A percentile compares a stretch with the other conserved stretches of the same genome.
These are phyloP conservation scores for Arxiozyma bovina DNA, from an alignment of 1,139 yeast species.

Conservation along the genomic window DNA sequence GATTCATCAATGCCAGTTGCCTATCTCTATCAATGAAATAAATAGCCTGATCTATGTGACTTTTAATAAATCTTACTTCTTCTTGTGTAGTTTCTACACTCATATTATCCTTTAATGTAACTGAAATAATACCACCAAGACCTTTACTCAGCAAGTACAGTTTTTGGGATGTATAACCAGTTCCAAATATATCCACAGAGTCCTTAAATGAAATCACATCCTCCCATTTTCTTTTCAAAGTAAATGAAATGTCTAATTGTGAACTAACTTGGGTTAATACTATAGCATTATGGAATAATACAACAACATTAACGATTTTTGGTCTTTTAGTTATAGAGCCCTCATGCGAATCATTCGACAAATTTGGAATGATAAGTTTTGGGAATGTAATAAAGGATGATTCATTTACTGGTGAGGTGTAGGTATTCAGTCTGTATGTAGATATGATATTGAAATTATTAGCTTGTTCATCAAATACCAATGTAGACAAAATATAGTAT, in stretches of 20 bases:
- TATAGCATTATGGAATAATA: conserved; percentile 51
- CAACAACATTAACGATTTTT: conserved; percentile 48
- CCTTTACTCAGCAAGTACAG: conserved; percentile 49
- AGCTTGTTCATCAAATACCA: conserved; percentile 39
- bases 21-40: conserved; percentile 36
- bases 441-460: conserved; percentile 52
- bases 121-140: conserved; percentile 50
- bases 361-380: conserved; percentile 45
- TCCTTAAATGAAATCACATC: conserved; percentile 54
- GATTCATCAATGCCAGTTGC: conserved; percentile 29
- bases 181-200: conserved; percentile 50
- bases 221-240: conserved; percentile 60
- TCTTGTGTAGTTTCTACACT: conserved; percentile 9
- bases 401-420: conserved; percentile 26
- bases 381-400: conserved; percentile 33
- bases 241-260: conserved; percentile 36
- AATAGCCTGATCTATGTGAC: conserved; percentile 76
- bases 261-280: conserved; percentile 58
- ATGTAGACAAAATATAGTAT: conserved; percentile 45
- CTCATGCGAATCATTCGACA: conserved; percentile 8
- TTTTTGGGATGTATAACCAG: conserved; percentile 46
- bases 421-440: conserved; percentile 47
- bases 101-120: conserved; percentile 36
- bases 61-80: conserved; percentile 42
- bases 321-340: conserved; percentile 30